Evolutionary conservation across 2,329 filamentous ascomycete genomes (phyloP), one percentile per base, ranked within the genome.

Genomic region (Neonectria punicea): DNA sequence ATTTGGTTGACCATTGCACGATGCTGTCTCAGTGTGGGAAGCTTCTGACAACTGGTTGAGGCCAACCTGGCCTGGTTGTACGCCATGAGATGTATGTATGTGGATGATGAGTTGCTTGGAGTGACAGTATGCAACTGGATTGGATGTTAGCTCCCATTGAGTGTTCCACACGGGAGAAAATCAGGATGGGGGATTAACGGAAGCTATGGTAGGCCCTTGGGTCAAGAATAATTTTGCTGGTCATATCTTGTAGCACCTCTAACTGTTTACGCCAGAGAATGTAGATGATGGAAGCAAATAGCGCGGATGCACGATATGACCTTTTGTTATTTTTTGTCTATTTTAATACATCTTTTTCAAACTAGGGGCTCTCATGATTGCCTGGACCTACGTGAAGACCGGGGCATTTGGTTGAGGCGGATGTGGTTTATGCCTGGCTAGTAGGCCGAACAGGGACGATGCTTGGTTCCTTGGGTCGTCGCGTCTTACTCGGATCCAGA

Each of bases 341-440:
- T 11, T 28, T 62, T 13, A 51, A 18, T 53, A 30, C n/a, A 25
- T 54, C 25, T 58, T n/a, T 41, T 63, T 34, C 39, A 41, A 50
- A 44, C 10, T n/a, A 50, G 20, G 20, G 25, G 20, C n/a, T 46
- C n/a, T 41, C 14, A 16, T 46, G 28, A 60, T 60, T 60, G 10
- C 36, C 11, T 32, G 1, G 4, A 18, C 10, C 30, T 36, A 14
- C 28, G 20, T 53, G 18, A 10, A 39, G 22, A 47, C 28, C 20
- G 18, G 20, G n/a, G 34, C 25, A 32, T 39, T 46, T 10, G 4
- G 30, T 7, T 39, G 30, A 50, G 28, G 44, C 43, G 34, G 32
- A n/a, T 54, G 43, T 43, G 14, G 41, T 44, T 58, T 43, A 34
- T 50, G 25, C 28, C 22, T 54, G 49, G 61, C 32, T 18, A 3